Evolutionary conservation across 352 stramenopile species (phyloP), one percentile per base, ranked within the genome.

Genomic region (Pythium vanterpoolii): DNA sequence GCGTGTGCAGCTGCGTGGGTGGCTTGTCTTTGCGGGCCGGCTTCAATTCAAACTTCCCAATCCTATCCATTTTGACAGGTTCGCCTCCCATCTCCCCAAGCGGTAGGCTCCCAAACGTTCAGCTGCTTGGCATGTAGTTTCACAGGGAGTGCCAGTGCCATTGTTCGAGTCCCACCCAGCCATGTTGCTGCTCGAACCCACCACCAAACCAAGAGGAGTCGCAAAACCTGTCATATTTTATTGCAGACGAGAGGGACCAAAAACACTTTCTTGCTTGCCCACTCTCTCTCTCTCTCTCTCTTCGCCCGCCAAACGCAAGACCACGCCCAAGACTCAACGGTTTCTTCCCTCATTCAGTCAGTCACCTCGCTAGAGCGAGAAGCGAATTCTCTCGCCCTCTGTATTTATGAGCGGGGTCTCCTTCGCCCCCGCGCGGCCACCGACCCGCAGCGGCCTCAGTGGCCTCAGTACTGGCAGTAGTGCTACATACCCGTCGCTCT

Each of bases 1-100:
- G 33, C 40, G 40, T 46, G n/a, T 19, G 60, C 60, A 68, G 60
- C 60, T 68, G 60, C 60, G 57, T 43, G 28, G 52, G 19, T 49
- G 57, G 46, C 47, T 38, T 46, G 57, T 52, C 57, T 64, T 52
- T 45, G 14, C 46, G 8, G 26, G 13, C 11, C 4, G 5, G 7
- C 24, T 64, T 55, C 36, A 30, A 10, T 56, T 58, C 21, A 36
- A 58, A 58, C n/a, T 28, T 64, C 27, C 34, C 57, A 64, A 51
- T 38, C 18, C 2, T 23, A 64, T 64, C 38, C 28, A 51, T 23
- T 64, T 31, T 21, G 39, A 64, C 24, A 64, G 57, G 57, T 57
- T 9, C 11, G 0, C 6, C 4, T 21, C 48, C 39, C 57, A 64
- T 64, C 57, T 36, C 57, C 57, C 57, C 18, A 23, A 40, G 40